Base-by-base conservation (phyloP, 1,284 basidiomycete species). In the Rhodotorula mucilaginosa region DNA sequence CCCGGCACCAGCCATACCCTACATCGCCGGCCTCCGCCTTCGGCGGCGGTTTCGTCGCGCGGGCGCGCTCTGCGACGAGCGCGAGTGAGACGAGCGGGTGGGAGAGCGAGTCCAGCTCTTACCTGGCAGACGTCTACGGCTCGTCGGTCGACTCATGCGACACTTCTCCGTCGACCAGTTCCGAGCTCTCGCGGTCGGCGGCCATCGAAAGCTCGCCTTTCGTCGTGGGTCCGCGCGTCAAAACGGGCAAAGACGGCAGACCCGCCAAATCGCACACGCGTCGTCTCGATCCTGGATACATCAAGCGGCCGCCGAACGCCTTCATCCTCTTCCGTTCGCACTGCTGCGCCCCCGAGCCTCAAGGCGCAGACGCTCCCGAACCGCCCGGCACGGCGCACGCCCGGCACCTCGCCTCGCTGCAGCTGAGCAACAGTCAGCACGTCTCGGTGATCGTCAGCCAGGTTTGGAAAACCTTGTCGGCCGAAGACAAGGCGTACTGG, bases 251-350 rank as follows among this genome's bases (percentile, higher is more conserved):
- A 57, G 52, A 61, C 48, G 65, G 62, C 61, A 67, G 64, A 59
- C 51, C 65, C 12, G 23, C 51, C 34, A 73, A 74, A 49, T 70
- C 74, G n/a, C 72, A 75, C 67, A 69, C 73, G 16, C 69, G 73
- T 56, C 77, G 76, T 64, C 67, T 64, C 1, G 67, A 73, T 4
- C 72, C 88, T 0, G 84, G 83, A 34, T 90, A 95, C 81, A 92
- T 95, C 80, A 92, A 93, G 61, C 88, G 93, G 48, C 93, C 93
- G 0, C 90, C 92, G 47, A 97, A 97, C 82, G 93, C 94, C 61
- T 97, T 96, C 83, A 96, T 97, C 78, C 88, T 97, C 80, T 97
- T 94, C 82, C 87, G 94, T 72, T 91, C 91, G 48, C 90, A 92
- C 65, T 64, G 63, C 63, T 64, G 93, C 78, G 86, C 87, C 58